Conservation (phyloP, 495 filamentous ascomycete species). For the Trichoderma reesei region DNA sequence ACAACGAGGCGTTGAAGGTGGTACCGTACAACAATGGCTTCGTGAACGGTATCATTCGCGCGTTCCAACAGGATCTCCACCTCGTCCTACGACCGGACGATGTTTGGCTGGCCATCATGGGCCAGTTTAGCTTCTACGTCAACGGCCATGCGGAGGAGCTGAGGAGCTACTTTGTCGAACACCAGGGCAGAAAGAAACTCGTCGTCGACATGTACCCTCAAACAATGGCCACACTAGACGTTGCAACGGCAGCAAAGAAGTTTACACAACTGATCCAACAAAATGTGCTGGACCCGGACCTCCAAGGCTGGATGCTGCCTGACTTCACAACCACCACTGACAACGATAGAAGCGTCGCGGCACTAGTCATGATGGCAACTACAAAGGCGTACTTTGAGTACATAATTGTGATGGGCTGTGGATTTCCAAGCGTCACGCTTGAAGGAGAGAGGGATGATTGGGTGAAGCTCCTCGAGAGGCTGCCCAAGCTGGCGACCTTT, state of each 20-base stretch:
- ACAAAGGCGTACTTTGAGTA: slow-evolving; percentile 40
- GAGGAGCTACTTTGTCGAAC: slow-evolving; percentile 32
- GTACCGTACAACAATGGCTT: neutral
- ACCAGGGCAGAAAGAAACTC: slow-evolving; percentile 36
- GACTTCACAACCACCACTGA: slow-evolving; percentile 36
- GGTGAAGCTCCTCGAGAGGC: slow-evolving; percentile 26
- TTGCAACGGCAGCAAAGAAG: slow-evolving; percentile 26
- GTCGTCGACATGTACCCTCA: slow-evolving; percentile 24
- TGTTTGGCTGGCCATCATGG: slow-evolving; percentile 50
- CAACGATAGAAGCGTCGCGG: slow-evolving; percentile 31
- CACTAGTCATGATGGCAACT: slow-evolving; percentile 36
- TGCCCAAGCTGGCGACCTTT: slow-evolving; percentile 18
- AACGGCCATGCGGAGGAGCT: slow-evolving; percentile 39
- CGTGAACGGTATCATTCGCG: slow-evolving; percentile 12
- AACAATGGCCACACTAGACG: slow-evolving; percentile 24
- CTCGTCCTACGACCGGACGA: slow-evolving; percentile 51
- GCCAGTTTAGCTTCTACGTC: slow-evolving; percentile 44
- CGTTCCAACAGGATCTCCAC: slow-evolving; percentile 28
- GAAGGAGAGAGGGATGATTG: slow-evolving; percentile 31
- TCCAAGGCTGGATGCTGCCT: slow-evolving; percentile 35
- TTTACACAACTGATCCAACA: slow-evolving; percentile 30
- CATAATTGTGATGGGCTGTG: slow-evolving; percentile 27
- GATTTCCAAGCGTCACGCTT: slow-evolving; percentile 34
- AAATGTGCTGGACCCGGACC: slow-evolving; percentile 25
- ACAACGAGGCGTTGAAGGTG: neutral